phyloP scores from a whole-genome alignment of 1,284 basidiomycete species.

The Tylopilus orsonianus region DNA sequence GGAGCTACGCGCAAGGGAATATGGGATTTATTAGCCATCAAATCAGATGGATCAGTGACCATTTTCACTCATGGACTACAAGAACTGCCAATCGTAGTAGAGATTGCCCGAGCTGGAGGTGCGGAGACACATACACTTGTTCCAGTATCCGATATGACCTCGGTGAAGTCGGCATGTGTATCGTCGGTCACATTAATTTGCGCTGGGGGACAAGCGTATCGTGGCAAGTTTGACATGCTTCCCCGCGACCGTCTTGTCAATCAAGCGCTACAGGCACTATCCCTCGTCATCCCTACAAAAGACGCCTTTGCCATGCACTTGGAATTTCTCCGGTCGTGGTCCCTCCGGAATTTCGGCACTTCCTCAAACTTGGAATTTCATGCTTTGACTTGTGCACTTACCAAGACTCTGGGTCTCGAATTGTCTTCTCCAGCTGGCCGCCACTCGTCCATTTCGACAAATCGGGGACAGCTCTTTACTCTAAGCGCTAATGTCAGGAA shows the following conservation, averaged over 20 bases:
- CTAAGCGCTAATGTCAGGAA: constrained; percentile 44
- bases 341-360: constrained; percentile 39
- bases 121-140: constrained; percentile 13
- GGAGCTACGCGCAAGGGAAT: constrained; percentile 60
- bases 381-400: constrained; percentile 53
- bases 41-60: constrained; percentile 48
- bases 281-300: constrained; percentile 57
- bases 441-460: constrained; percentile 9
- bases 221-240: constrained; percentile 49
- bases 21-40: constrained; percentile 68
- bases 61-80: constrained; percentile 62
- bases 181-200: constrained; percentile 49
- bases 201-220: constrained; percentile 46
- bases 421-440: constrained; percentile 11
- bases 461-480: constrained; percentile 31
- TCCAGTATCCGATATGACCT: constrained; percentile 35
- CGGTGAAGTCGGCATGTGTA: constrained; percentile 42
- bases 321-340: constrained; percentile 59
- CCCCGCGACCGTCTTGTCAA: constrained; percentile 53
- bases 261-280: constrained; percentile 61
- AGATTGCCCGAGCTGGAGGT: constrained; percentile 23
- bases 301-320: constrained; percentile 57
- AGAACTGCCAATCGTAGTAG: constrained; percentile 43
- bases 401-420: constrained; percentile 47
- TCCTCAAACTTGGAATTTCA: constrained; percentile 54